Evolutionary conservation across 1,139 yeast species (phyloP), one percentile per base, ranked within the genome.

Genomic region (Yamadazyma atlantica): DNA sequence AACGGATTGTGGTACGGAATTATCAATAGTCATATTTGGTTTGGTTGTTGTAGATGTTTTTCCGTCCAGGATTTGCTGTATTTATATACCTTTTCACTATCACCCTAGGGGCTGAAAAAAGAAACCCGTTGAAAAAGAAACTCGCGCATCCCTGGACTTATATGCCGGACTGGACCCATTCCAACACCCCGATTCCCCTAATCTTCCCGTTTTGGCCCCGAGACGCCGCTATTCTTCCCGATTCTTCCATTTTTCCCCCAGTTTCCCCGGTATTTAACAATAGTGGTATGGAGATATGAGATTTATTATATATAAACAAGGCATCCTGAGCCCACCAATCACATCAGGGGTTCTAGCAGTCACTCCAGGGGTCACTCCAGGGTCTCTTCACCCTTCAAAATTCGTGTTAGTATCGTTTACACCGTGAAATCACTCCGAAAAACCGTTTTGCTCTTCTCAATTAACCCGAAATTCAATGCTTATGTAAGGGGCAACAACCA

Each of bases 1-100:
- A 24, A 55, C 47, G n/a, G 61, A 53, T 37, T 45, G 46, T 14
- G 48, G 51, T 31, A 38, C 39, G 6, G 32, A 19, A 32, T 41
- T 38, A 35, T 52, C 54, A 32, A 51, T 37, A 15, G 57, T 53
- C 57, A 53, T 53, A 15, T 16, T 45, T 13, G 21, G 21, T 16
- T 31, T n/a, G 16, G 12, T 23, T 23, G 26, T n/a, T 23, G 5
- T 10, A 16, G 23, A 5, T 18, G 17, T 23, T 9, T 21, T 10
- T 3, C n/a, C 6, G 13, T 19, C n/a, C 36, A 29, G 13, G 13
- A 9, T 12, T 14, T 21, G 10, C 27, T 17, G 28, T 32, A 33
- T 36, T 36, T 36, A 36, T 36, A 36, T 17, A 15, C 24, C 27
- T 25, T 25, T 25, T 25, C 11, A n/a, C 28, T 7, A 13, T 25